A percentile compares a stretch with the other conserved stretches of the same genome.
Conservation (phyloP, 768 basidiomycete species). For the Imleria badia region DNA sequence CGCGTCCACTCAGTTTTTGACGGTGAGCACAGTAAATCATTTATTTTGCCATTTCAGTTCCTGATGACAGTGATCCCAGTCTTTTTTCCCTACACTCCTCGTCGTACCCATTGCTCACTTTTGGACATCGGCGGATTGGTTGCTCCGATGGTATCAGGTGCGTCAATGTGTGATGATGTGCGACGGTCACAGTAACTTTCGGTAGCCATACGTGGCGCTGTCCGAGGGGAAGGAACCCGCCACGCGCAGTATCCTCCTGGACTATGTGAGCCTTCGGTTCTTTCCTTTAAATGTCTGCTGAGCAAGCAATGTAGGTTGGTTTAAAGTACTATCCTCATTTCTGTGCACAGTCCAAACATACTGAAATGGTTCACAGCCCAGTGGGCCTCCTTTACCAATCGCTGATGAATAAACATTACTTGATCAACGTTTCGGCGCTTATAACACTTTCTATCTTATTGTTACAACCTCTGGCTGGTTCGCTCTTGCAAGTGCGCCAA, state of each 20-base stretch:
- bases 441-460: slow-evolving; percentile 45
- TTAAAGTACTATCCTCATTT: slow-evolving; percentile 37
- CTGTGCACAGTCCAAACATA: background rate
- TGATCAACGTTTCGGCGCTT: slow-evolving; percentile 53
- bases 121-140: slow-evolving; percentile 55
- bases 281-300: background rate
- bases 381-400: slow-evolving; percentile 44
- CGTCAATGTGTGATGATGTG: slow-evolving; percentile 8
- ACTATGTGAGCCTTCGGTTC: slow-evolving; percentile 50
- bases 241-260: slow-evolving; percentile 59
- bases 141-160: slow-evolving; percentile 59
- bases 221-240: slow-evolving; percentile 52
- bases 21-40: slow-evolving; percentile 34
- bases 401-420: slow-evolving; percentile 49
- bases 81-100: slow-evolving; percentile 55
- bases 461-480: slow-evolving; percentile 58
- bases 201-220: slow-evolving; percentile 62
- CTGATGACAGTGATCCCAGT: slow-evolving; percentile 33
- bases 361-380: slow-evolving; percentile 36
- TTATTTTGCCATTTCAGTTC: background rate
- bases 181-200: slow-evolving; percentile 3
- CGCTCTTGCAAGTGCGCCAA: slow-evolving; percentile 30
- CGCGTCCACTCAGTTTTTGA: slow-evolving; percentile 45
- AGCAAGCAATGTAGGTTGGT: slow-evolving; percentile 35
- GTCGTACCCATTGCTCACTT: slow-evolving; percentile 50